phyloP scores from a whole-genome alignment of 768 basidiomycete species.

The Boletus tomentosulus region DNA sequence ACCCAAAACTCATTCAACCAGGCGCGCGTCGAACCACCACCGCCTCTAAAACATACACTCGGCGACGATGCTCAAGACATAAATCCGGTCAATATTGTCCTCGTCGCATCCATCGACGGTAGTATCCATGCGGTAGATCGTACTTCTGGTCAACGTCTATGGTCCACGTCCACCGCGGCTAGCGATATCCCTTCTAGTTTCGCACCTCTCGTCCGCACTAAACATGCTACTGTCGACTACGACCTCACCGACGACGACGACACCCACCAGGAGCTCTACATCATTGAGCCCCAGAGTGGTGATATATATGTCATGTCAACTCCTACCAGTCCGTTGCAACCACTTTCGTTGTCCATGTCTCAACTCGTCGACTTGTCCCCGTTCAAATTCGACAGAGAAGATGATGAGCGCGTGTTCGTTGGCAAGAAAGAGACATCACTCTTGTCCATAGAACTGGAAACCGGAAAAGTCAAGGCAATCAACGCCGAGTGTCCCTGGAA shows the following conservation, averaged over 20 bases:
- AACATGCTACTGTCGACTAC: constrained; percentile 54
- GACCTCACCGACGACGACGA: constrained; percentile 54
- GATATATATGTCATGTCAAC: constrained; percentile 84
- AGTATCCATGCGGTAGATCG: constrained; percentile 92
- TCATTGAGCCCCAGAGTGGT: constrained; percentile 93
- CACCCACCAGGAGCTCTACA: constrained; percentile 68
- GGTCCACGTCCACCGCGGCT: constrained; percentile 78
- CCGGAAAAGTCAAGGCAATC: constrained; percentile 73
- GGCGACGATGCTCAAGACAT: constrained; percentile 38
- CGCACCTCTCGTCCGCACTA: constrained; percentile 70
- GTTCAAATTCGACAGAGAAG: constrained; percentile 61
- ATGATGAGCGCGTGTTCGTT: constrained; percentile 72
- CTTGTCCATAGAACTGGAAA: constrained; percentile 69
- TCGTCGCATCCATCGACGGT: constrained; percentile 92
- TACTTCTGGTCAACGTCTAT: constrained; percentile 73
- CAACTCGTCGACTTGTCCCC: constrained; percentile 88
- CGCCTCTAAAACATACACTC: constrained; percentile 5
- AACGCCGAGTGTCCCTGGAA: constrained; percentile 79
- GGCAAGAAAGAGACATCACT: constrained; percentile 88
- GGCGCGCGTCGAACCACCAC: neutral
- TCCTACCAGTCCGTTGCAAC: constrained; percentile 68
- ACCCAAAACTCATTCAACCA: constrained; percentile 7
- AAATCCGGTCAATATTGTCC: constrained; percentile 74
- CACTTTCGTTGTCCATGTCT: constrained; percentile 87
- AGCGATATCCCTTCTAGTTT: constrained; percentile 49